These are phyloP conservation scores for Solanum dulcamara DNA, from an alignment of 257 asterid genomes.

Conservation along the genomic window DNA sequence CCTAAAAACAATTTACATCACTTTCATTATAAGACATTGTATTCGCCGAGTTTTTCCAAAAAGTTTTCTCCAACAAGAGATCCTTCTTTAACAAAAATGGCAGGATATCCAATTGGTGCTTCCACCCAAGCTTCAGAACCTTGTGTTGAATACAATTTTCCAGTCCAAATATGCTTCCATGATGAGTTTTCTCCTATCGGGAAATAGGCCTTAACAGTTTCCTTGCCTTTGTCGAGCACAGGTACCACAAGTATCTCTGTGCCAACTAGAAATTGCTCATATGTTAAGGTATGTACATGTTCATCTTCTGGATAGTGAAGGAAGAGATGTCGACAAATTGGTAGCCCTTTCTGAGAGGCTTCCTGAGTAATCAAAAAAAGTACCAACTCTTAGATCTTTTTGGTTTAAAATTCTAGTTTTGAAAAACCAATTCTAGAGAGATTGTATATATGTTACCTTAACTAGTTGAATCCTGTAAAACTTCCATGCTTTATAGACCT, in stretches of 20 bases:
- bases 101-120: slow-evolving; percentile 78
- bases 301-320: slow-evolving; percentile 84
- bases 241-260: slow-evolving; percentile 87
- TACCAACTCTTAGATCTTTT: background rate
- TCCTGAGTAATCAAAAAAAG: slow-evolving; percentile 30
- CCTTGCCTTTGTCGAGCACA: slow-evolving; percentile 73
- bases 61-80: slow-evolving; percentile 64
- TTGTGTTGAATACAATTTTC: slow-evolving; percentile 34
- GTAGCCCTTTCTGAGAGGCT: slow-evolving; percentile 78
- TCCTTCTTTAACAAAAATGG: slow-evolving; percentile 71
- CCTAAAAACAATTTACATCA: background rate
- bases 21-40: slow-evolving; percentile 26
- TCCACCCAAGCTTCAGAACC: slow-evolving; percentile 51
- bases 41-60: slow-evolving; percentile 39
- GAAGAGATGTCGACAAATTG: slow-evolving; percentile 88
- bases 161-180: slow-evolving; percentile 93
- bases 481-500: slow-evolving; percentile 84
- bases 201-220: slow-evolving; percentile 56
- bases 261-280: slow-evolving; percentile 82
- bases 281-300: slow-evolving; percentile 42
- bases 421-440: background rate
- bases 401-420: background rate
- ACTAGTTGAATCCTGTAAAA: slow-evolving; percentile 82
- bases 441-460: slow-evolving; percentile 30
- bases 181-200: slow-evolving; percentile 50